These are phyloP conservation scores for Myxozyma melibiosi DNA, from an alignment of 805 yeast species.

Conservation along the genomic window DNA sequence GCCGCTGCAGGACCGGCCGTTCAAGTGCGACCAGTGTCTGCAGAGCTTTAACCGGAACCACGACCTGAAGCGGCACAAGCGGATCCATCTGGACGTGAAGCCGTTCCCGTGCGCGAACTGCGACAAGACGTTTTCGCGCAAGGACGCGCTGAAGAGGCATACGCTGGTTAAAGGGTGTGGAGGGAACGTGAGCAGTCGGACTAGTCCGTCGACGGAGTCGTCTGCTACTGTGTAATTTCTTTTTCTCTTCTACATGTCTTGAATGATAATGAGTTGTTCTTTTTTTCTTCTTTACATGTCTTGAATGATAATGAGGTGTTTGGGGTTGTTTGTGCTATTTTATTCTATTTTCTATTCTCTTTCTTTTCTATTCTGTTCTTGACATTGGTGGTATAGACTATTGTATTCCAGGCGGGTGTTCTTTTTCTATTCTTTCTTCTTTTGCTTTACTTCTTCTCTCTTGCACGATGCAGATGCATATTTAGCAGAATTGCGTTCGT, in stretches of 20 bases:
- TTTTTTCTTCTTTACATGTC: not conserved
- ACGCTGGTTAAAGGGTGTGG: conserved; percentile 33
- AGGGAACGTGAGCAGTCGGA: conserved; percentile 4
- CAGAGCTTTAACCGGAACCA: conserved; percentile 35
- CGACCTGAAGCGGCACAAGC: conserved; percentile 35
- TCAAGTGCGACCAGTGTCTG: conserved; percentile 34
- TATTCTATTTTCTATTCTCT: not conserved
- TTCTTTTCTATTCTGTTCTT: not conserved
- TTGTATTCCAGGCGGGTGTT: too few species aligned
- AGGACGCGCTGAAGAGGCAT: conserved; percentile 36
- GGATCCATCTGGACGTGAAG: conserved; percentile 34
- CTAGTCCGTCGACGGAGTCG: conserved; percentile 7
- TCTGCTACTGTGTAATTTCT: conserved; percentile 2
- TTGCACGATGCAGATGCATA: too few species aligned
- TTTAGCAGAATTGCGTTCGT: too few species aligned
- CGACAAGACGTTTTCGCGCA: conserved; percentile 35
- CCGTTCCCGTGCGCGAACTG: conserved; percentile 35
- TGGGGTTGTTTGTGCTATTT: not conserved
- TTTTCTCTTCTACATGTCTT: not conserved
- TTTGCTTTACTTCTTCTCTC: too few species aligned
- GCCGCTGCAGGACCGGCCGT: conserved; percentile 29
- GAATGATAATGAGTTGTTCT: not conserved
- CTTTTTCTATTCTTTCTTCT: not conserved
- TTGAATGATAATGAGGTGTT: not conserved
- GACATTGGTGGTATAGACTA: not conserved